Evolutionary conservation across 2,329 filamentous ascomycete genomes (phyloP), one percentile per base, ranked within the genome.

Genomic region (Talaromyces albobiverticillius): DNA sequence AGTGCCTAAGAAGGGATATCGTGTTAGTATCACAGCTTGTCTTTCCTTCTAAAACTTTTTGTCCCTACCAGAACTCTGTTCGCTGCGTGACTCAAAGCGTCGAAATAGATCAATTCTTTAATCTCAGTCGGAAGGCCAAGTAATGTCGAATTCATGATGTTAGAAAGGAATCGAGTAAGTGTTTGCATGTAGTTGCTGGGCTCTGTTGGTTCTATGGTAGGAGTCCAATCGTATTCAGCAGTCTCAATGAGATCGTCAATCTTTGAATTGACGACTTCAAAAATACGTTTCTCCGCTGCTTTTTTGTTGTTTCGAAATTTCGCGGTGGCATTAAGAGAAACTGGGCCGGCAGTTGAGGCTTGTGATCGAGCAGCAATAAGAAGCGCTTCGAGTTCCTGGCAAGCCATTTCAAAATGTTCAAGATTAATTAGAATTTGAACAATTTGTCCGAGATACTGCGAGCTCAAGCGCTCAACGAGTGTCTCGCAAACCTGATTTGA

Each of bases 351-450:
- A 2, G 88, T 67, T 1, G 88, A 90, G 11, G 85, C 86, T 5
- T 90, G 90, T 7, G 90, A 92, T 47, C 93, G 85, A 2, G 91
- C 91, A 63, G 89, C 83, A 50, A 93, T 90, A 34, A 99, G 81
- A 2, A 96, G 80, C 54, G 88, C 82, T 74, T 99, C 92, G 0
- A 99, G 80, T 65, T 97, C 91, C 62, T 86, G 83, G 67, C 94
- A 97, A 4, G 94, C 94, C 46, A 84, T 89, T 73, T 97, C 93
- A 69, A 99, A 97, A 71, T 99, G 91, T 69, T 97, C 93, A 16
- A 99, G 76, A 67, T 99, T 99, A 66, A 96, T 99, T 50, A 99
- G 79, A 62, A 99, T 99, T 69, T 99, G 94, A 22, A 99, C 94
- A 60, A 99, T 97, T 70, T 99, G 94, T 2, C 94, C 94, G 1